Conservation (phyloP, 1,284 basidiomycete genomes). For the Entoloma clypeatum region DNA sequence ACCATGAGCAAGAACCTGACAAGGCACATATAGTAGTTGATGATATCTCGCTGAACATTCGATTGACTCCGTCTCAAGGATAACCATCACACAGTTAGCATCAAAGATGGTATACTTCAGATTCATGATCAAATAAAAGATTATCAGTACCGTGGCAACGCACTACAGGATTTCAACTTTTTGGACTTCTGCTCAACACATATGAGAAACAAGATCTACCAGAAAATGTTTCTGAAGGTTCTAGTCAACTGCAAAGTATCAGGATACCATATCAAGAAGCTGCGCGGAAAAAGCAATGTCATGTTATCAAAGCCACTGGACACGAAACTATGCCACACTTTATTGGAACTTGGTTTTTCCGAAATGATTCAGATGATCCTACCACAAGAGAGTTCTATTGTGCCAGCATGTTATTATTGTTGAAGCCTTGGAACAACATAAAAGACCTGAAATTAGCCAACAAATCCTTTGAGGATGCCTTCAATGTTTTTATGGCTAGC, state of each 20-base stretch:
- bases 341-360: not conserved
- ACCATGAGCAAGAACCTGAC: too few relatives aligned
- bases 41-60: too few relatives aligned
- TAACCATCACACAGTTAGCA: too few relatives aligned
- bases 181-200: constrained; percentile 25
- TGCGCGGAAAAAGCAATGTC: constrained; percentile 9
- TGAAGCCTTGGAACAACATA: not conserved
- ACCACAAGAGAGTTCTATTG: not conserved
- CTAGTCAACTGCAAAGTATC: too few relatives aligned
- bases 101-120: too few relatives aligned
- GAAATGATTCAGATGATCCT: constrained; percentile 7
- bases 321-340: not conserved
- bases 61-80: too few relatives aligned
- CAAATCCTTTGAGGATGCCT: not conserved
- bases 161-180: constrained; percentile 15
- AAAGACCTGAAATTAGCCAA: not conserved
- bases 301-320: constrained; percentile 19
- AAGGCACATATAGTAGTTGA: too few relatives aligned
- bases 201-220: constrained; percentile 25
- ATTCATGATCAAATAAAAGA: constrained; percentile 30
- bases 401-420: not conserved
- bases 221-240: too few relatives aligned
- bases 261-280: too few relatives aligned
- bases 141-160: constrained; percentile 23
- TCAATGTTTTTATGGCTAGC: not conserved